Evolutionary conservation across 2,329 filamentous ascomycete species (phyloP), one percentile per base, ranked within the genome.

Genomic region (Diaporthe sp.): DNA sequence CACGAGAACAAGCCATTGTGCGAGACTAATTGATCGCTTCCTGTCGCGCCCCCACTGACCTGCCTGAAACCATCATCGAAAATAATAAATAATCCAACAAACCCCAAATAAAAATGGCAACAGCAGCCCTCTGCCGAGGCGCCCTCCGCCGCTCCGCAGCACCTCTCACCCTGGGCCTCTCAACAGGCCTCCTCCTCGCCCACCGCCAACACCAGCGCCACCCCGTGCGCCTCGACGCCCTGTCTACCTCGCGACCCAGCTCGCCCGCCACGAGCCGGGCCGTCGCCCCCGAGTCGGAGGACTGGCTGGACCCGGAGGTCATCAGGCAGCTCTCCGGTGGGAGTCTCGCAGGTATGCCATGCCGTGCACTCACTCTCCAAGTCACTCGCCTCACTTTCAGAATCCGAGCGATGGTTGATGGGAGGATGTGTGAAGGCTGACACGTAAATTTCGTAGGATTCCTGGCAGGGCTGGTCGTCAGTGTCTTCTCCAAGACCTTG

Each of bases 401-500:
- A 28, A 35, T 22, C 33, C 12, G 8, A 30, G 15, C 30, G 8
- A n/a, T 19, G 13, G 8, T 13, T n/a, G 8, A 45, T 35, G 57
- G 6, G 30, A n/a, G 15, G 22, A 52, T 17, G 13, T 12, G 22
- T 19, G 47, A 45, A 38, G 25, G 28, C 3, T 42, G 52, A 54
- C 42, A 60, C 28, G 22, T 1, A 9, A 13, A 17, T 4, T 22
- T 12, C 50, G 3, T 64, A 92, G 92, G 92, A 25, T 89, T 94
- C 72, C 78, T 89, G n/a, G 83, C 88, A 4, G 93, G 93, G 1
- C 79, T 96, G 42, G 84, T 92, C 0, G 87, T 95, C 35, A 91
- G 91, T 74, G 85, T 93, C 22, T 95, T 96, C 82, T 95, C 92
- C 12, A 91, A 90, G 80, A 90, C 92, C 1, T 84, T 96, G 64